A percentile compares a stretch with the other conserved stretches of the same genome.
phyloP scores from a whole-genome alignment of 257 asterid genomes.

The Fraxinus excelsior region DNA sequence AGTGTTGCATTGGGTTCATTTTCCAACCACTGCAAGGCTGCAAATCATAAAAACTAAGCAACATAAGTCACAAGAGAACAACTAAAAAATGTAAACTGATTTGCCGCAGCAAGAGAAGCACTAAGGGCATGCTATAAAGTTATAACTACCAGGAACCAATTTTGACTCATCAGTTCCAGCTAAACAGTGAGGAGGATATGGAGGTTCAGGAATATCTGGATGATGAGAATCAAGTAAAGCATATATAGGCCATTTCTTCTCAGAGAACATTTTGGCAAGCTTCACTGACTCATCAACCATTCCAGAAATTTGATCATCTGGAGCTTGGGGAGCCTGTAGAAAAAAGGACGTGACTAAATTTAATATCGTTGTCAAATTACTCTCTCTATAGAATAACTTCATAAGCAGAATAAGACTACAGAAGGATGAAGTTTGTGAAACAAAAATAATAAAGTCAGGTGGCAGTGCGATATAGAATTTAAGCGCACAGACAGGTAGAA shows the following conservation, averaged over 20 bases:
- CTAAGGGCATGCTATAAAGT: neutral
- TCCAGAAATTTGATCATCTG: slow-evolving; percentile 63
- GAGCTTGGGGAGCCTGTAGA: slow-evolving; percentile 76
- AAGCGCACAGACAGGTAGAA: no score
- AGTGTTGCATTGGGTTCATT: slow-evolving; percentile 74
- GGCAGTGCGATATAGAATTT: no score
- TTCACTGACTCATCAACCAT: slow-evolving; percentile 85
- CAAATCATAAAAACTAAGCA: slow-evolving; percentile 31
- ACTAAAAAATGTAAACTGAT: neutral
- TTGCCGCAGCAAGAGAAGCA: no score
- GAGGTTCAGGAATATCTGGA: slow-evolving; percentile 88
- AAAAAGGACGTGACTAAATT: neutral
- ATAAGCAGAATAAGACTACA: neutral
- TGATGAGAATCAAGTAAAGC: slow-evolving; percentile 76
- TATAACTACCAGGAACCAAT: slow-evolving; percentile 69
- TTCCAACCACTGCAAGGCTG: slow-evolving; percentile 84
- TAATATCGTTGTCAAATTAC: slow-evolving; percentile 11
- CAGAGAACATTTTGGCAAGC: slow-evolving; percentile 64
- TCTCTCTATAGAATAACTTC: neutral
- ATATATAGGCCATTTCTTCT: slow-evolving; percentile 77
- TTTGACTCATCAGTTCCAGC: slow-evolving; percentile 73
- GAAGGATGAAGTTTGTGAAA: neutral
- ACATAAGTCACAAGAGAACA: slow-evolving; percentile 5
- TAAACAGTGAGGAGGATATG: slow-evolving; percentile 93
- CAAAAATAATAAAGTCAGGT: no score